Conservation (phyloP, 2,329 filamentous ascomycete genomes). For the Ophiocordyceps sinensis region DNA sequence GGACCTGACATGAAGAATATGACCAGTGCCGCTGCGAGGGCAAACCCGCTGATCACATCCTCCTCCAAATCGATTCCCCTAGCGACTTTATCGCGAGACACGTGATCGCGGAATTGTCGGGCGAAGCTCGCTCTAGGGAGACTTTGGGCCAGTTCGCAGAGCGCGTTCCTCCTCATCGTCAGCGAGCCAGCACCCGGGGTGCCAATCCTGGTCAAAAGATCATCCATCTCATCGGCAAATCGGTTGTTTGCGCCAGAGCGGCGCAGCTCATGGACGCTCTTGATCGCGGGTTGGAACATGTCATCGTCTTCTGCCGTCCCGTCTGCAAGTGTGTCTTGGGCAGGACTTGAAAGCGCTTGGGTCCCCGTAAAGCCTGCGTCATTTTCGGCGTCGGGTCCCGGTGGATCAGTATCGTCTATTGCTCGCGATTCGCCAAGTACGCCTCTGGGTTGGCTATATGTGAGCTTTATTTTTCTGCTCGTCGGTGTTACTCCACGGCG, state of each 20-base stretch:
- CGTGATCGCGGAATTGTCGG: constrained; percentile 59
- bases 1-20: constrained; percentile 47
- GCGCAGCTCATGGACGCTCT: constrained; percentile 50
- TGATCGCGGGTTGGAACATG: constrained; percentile 34
- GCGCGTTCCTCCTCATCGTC: constrained; percentile 40
- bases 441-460: constrained; percentile 19
- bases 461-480: constrained; percentile 18
- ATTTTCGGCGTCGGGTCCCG: constrained; percentile 2
- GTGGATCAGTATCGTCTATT: constrained; percentile 9
- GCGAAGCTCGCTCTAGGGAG: constrained; percentile 48
- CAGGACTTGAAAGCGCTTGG: constrained; percentile 9
- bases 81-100: constrained; percentile 55
- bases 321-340: constrained; percentile 9
- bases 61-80: constrained; percentile 42
- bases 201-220: constrained; percentile 47
- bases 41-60: constrained; percentile 48
- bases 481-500: constrained; percentile 12
- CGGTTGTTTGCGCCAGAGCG: constrained; percentile 53
- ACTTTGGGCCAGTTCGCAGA: constrained; percentile 45
- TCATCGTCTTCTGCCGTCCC: constrained; percentile 23
- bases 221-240: constrained; percentile 51
- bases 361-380: constrained; percentile 10
- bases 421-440: constrained; percentile 13
- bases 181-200: constrained; percentile 27
- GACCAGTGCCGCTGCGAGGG: constrained; percentile 48